Conservation (phyloP, 495 filamentous ascomycete genomes). For the Penicillium chermesinum region DNA sequence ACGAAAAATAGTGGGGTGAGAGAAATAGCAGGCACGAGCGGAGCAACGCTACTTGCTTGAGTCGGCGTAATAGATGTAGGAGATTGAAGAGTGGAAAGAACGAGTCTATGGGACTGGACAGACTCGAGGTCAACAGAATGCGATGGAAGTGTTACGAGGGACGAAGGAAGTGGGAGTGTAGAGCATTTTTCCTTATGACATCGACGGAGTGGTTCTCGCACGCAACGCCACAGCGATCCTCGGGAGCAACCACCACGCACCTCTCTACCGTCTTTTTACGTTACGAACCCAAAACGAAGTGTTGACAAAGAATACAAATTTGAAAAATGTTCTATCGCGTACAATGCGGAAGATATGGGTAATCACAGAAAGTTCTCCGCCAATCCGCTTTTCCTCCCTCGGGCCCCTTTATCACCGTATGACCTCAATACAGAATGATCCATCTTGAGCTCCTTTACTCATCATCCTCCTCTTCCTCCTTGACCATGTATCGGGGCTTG, state of each 20-base stretch:
- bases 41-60: not conserved
- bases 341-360: slow-evolving; percentile 29
- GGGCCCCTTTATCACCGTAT: slow-evolving; percentile 13
- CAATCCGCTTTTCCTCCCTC: slow-evolving; percentile 14
- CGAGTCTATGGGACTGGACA: not conserved
- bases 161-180: slow-evolving; percentile 12
- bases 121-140: not conserved
- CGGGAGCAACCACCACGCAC: slow-evolving; percentile 9
- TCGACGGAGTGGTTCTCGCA: slow-evolving; percentile 30
- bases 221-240: slow-evolving; percentile 23
- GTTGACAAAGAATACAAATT: slow-evolving; percentile 23
- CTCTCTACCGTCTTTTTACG: too few species aligned
- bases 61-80: not conserved
- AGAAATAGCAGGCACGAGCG: not conserved
- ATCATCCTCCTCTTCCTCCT: slow-evolving; percentile 55
- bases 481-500: slow-evolving; percentile 73
- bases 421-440: slow-evolving; percentile 9
- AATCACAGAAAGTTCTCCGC: slow-evolving; percentile 21
- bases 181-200: slow-evolving; percentile 22
- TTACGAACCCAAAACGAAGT: not conserved
- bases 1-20: not conserved
- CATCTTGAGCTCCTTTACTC: slow-evolving; percentile 27
- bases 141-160: not conserved
- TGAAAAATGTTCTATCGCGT: slow-evolving; percentile 33
- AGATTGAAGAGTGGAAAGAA: not conserved